A percentile compares a stretch with the other conserved stretches of the same genome.
Evolutionary conservation across 148 eudicot genomes (phyloP).

Genomic region (Persicaria maculosa): DNA sequence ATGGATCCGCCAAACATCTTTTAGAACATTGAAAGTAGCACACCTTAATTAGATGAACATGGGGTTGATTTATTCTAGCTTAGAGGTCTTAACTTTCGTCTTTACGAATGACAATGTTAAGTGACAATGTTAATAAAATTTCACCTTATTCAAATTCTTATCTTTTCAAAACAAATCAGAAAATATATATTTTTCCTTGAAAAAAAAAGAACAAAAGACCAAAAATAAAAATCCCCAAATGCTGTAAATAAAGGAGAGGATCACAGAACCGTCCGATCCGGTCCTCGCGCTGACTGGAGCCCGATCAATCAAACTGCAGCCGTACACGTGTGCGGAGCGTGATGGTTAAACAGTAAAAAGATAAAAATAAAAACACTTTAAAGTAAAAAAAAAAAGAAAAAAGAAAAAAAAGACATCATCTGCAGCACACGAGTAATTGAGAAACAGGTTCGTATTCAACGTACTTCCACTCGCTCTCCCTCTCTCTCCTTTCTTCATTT

Average conservation of each 20-base stretch:
- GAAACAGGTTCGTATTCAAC: slow-evolving; percentile 4
- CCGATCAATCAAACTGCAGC: background rate
- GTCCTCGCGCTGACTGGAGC: background rate
- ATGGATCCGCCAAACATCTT: no score
- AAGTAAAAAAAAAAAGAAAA: background rate
- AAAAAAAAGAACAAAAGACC: no score
- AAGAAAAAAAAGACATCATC: background rate
- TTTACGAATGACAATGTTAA: no score
- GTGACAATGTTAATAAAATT: no score
- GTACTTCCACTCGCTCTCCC: background rate
- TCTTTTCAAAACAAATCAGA: no score
- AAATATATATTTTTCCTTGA: no score
- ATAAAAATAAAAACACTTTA: background rate
- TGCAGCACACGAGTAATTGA: background rate
- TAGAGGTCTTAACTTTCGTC: no score
- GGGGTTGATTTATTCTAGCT: no score
- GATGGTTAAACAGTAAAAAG: background rate
- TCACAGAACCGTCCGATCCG: background rate
- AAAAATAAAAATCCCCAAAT: no score
- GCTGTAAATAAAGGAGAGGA: background rate
- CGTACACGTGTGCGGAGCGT: background rate
- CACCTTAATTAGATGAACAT: no score
- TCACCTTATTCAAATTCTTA: no score
- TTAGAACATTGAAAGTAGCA: no score
- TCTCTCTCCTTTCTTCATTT: slow-evolving; percentile 1